Evolutionary conservation across 371 early-diverging fungal species (phyloP).

Genomic region (Circinella minor): DNA sequence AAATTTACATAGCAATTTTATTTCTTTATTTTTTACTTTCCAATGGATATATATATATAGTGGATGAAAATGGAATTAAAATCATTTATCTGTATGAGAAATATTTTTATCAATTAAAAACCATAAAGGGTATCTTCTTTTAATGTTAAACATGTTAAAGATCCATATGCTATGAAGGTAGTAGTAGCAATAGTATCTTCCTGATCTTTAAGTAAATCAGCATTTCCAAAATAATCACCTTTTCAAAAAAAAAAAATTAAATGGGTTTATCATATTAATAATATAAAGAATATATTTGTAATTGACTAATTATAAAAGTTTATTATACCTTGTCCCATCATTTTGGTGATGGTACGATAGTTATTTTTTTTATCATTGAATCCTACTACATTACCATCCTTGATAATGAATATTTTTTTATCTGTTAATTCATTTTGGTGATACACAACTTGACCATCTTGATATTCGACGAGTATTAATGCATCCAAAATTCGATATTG

Average conservation of each 20-base stretch:
- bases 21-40: too few relatives aligned
- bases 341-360: neutral
- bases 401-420: constrained; percentile 85
- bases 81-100: constrained; percentile 38
- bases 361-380: constrained; percentile 45
- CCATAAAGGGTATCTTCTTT: constrained; percentile 88
- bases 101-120: constrained; percentile 32
- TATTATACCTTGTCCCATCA: neutral
- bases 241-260: neutral
- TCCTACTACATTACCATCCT: constrained; percentile 79
- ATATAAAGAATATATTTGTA: too few relatives aligned
- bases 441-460: constrained; percentile 79
- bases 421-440: constrained; percentile 70
- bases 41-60: too few relatives aligned
- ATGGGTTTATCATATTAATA: too few relatives aligned
- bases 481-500: constrained; percentile 94
- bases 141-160: constrained; percentile 85
- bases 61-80: too few relatives aligned
- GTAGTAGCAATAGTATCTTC: constrained; percentile 70
- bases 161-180: constrained; percentile 84
- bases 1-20: too few relatives aligned
- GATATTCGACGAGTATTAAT: constrained; percentile 81
- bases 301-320: too few relatives aligned
- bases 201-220: neutral
- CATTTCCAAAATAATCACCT: neutral